Percentiles rank a stretch among this genome's conserved stretches.
Conservation (phyloP, 1,284 basidiomycete genomes). For the Kalmanozyma brasiliensis region DNA sequence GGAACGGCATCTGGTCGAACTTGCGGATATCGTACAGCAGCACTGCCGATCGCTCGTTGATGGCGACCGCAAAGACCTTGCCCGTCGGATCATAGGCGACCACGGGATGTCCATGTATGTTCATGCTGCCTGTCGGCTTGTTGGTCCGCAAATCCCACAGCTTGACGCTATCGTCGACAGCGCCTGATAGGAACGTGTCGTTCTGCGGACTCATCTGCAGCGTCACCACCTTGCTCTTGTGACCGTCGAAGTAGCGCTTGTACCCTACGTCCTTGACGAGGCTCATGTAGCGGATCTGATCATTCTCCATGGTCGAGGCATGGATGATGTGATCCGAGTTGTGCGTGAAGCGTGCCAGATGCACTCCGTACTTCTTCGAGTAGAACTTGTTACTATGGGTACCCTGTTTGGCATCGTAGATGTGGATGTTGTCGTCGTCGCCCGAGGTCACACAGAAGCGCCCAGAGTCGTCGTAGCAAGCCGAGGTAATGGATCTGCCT, state of each 20-base stretch:
- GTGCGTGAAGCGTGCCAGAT: conserved; percentile 93
- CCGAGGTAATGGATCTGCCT: conserved; percentile 75
- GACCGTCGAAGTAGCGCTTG: conserved; percentile 92
- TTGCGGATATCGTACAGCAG: conserved; percentile 81
- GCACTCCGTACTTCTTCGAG: conserved; percentile 96
- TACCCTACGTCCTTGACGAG: conserved; percentile 96
- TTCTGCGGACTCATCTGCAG: conserved; percentile 91
- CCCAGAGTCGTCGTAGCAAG: conserved; percentile 90
- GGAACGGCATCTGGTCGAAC: conserved; percentile 88
- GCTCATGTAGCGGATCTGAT: conserved; percentile 88
- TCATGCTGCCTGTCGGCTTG: conserved; percentile 74
- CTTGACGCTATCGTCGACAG: conserved; percentile 92
- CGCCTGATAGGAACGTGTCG: conserved; percentile 94
- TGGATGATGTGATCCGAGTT: conserved; percentile 84
- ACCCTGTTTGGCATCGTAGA: conserved; percentile 88
- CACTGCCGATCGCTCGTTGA: conserved; percentile 72
- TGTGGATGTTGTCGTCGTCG: conserved; percentile 91
- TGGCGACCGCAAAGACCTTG: conserved; percentile 89
- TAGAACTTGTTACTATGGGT: conserved; percentile 82
- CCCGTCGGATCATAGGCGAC: conserved; percentile 91
- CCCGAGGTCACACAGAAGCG: conserved; percentile 84
- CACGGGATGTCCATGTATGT: conserved; percentile 76
- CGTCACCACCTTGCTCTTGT: conserved; percentile 84
- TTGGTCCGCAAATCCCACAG: conserved; percentile 91
- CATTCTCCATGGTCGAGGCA: conserved; percentile 91